Percentiles rank a stretch among this genome's conserved stretches.
Evolutionary conservation across 768 basidiomycete genomes (phyloP).

Genomic region (Termitomyces sp.): DNA sequence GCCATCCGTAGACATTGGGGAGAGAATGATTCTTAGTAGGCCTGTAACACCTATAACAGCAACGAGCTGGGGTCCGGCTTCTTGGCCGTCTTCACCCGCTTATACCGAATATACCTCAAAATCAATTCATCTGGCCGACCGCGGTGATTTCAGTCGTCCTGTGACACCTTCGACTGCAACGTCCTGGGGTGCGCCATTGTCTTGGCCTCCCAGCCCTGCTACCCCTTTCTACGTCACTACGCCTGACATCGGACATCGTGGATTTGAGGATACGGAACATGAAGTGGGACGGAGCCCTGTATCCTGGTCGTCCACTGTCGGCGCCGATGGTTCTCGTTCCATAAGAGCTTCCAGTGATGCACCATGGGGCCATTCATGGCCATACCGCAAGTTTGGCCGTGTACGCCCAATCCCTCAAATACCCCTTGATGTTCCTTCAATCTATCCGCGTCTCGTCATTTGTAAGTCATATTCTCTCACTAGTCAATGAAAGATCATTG

Average conservation of each 20-base stretch:
- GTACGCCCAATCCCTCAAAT: constrained; percentile 14
- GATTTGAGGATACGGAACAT: constrained; percentile 25
- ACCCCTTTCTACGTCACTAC: constrained; percentile 36
- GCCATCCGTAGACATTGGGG: constrained; percentile 48
- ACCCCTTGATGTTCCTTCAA: constrained; percentile 18
- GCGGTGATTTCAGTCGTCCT: constrained; percentile 36
- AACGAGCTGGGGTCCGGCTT: constrained; percentile 35
- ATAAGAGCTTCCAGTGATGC: not conserved
- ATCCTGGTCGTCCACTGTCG: constrained; percentile 31
- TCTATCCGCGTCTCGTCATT: constrained; percentile 19
- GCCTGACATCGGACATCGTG: constrained; percentile 40
- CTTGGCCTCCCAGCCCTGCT: constrained; percentile 38
- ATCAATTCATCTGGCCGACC: constrained; percentile 40
- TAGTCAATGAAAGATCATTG: constrained; percentile 1
- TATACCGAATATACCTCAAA: constrained; percentile 19
- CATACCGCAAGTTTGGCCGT: not conserved
- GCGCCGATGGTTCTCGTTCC: not conserved
- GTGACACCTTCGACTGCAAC: constrained; percentile 45
- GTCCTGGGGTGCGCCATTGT: constrained; percentile 48
- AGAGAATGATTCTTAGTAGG: constrained; percentile 39
- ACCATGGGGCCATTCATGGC: constrained; percentile 20
- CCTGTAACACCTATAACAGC: constrained; percentile 44
- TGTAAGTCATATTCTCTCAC: constrained; percentile 11
- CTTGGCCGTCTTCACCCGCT: constrained; percentile 26
- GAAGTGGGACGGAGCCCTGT: not conserved